phyloP scores from a whole-genome alignment of 495 filamentous ascomycete species.

The Penicillium tannophilum region DNA sequence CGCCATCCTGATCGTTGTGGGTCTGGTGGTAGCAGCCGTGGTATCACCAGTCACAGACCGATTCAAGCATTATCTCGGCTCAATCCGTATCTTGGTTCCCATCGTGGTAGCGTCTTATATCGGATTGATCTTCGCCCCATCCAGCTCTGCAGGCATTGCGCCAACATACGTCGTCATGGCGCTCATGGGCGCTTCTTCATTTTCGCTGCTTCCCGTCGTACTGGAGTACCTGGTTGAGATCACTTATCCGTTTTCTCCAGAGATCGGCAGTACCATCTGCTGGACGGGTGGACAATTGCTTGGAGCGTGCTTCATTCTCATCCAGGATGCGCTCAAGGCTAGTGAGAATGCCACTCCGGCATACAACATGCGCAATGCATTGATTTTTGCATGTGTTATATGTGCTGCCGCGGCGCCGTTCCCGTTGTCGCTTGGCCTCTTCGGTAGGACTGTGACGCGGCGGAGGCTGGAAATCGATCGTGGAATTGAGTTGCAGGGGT shows the following conservation, averaged over 20 bases:
- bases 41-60: constrained; percentile 80
- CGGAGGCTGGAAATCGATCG: constrained; percentile 63
- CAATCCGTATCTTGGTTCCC: constrained; percentile 76
- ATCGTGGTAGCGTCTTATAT: constrained; percentile 74
- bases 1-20: constrained; percentile 85
- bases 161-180: constrained; percentile 66
- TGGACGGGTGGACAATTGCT: constrained; percentile 76
- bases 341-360: constrained; percentile 56
- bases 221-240: constrained; percentile 87
- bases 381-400: constrained; percentile 79
- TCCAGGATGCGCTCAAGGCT: constrained; percentile 77
- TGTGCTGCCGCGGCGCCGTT: constrained; percentile 64
- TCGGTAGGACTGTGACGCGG: constrained; percentile 55
- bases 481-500: constrained; percentile 24
- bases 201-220: constrained; percentile 78
- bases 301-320: constrained; percentile 80
- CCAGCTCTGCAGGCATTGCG: constrained; percentile 64
- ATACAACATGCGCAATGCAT: constrained; percentile 67
- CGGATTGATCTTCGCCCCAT: constrained; percentile 77
- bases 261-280: constrained; percentile 77
- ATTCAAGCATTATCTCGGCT: constrained; percentile 74
- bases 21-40: constrained; percentile 75
- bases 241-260: constrained; percentile 84
- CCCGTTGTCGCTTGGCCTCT: constrained; percentile 66
- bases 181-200: constrained; percentile 78